A percentile compares a stretch with the other conserved stretches of the same genome.
phyloP scores from a whole-genome alignment of 148 eudicot species.

The Camellia japonica region DNA sequence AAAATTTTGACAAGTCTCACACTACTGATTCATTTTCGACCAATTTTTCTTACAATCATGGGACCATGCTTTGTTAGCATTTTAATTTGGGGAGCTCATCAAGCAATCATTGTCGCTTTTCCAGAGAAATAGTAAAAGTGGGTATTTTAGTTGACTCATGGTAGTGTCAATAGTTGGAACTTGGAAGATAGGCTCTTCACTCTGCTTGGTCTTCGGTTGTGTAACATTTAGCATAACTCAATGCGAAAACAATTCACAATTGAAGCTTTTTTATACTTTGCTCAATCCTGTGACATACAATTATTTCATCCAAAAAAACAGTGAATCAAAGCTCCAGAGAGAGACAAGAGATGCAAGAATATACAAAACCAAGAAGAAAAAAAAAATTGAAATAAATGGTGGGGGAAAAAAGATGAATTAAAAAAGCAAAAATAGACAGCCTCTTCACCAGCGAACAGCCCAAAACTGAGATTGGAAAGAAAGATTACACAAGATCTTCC shows the following conservation, averaged over 20 bases:
- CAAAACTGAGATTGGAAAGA: slow-evolving; percentile 32
- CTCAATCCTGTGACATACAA: neutral
- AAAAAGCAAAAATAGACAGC: slow-evolving; percentile 1
- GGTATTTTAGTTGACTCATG: too few species aligned
- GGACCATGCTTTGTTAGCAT: too few species aligned
- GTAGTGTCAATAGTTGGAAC: too few species aligned
- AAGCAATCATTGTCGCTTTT: too few species aligned
- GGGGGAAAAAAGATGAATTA: neutral
- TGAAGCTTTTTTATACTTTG: neutral
- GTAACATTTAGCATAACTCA: too few species aligned
- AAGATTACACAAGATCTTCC: slow-evolving; percentile 22
- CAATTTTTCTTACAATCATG: too few species aligned
- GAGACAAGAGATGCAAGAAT: neutral
- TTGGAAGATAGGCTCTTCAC: too few species aligned
- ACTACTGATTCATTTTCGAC: too few species aligned
- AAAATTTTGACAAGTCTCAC: too few species aligned
- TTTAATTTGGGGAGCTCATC: too few species aligned
- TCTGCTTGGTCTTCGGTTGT: too few species aligned
- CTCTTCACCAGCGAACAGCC: slow-evolving; percentile 21
- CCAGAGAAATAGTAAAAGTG: too few species aligned
- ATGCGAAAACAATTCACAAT: neutral
- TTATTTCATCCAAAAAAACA: neutral
- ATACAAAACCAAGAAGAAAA: neutral
- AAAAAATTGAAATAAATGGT: neutral
- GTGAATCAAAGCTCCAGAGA: neutral